A percentile compares a stretch with the other conserved stretches of the same genome.
phyloP scores from a whole-genome alignment of 1,284 basidiomycete species.

The Ceratobasidium sp. region DNA sequence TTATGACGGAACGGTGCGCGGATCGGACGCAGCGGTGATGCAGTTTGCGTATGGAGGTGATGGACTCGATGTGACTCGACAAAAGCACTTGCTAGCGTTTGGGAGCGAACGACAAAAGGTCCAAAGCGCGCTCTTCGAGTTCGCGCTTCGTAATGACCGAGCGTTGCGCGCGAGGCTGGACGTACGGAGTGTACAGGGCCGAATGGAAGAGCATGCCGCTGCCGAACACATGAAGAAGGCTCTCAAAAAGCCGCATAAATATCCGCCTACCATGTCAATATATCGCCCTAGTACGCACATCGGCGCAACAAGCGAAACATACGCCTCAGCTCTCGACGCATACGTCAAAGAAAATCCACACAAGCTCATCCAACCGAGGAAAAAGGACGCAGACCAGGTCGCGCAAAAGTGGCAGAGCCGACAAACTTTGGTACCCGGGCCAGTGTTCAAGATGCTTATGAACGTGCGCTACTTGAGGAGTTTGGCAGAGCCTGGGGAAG shows the following conservation, averaged over 20 bases:
- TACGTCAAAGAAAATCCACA: constrained; percentile 87
- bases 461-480: constrained; percentile 93
- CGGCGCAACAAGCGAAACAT: constrained; percentile 93
- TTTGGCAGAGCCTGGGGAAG: constrained; percentile 96
- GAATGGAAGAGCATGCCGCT: constrained; percentile 78
- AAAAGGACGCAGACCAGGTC: constrained; percentile 57
- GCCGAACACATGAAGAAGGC: constrained; percentile 89
- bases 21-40: constrained; percentile 91
- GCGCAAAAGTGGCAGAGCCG: constrained; percentile 54
- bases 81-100: constrained; percentile 75
- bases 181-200: constrained; percentile 21
- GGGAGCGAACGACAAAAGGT: constrained; percentile 50
- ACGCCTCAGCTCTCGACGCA: constrained; percentile 83
- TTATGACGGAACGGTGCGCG: constrained; percentile 98
- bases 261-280: constrained; percentile 80
- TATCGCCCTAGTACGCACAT: constrained; percentile 86
- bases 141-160: constrained; percentile 88
- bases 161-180: constrained; percentile 66
- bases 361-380: constrained; percentile 76
- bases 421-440: constrained; percentile 67
- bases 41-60: constrained; percentile 99
- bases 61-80: constrained; percentile 95
- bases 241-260: constrained; percentile 78
- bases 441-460: constrained; percentile 84
- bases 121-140: constrained; percentile 85